Conservation (phyloP, 2,329 filamentous ascomycete species). For the Aspergillus clavatus region DNA sequence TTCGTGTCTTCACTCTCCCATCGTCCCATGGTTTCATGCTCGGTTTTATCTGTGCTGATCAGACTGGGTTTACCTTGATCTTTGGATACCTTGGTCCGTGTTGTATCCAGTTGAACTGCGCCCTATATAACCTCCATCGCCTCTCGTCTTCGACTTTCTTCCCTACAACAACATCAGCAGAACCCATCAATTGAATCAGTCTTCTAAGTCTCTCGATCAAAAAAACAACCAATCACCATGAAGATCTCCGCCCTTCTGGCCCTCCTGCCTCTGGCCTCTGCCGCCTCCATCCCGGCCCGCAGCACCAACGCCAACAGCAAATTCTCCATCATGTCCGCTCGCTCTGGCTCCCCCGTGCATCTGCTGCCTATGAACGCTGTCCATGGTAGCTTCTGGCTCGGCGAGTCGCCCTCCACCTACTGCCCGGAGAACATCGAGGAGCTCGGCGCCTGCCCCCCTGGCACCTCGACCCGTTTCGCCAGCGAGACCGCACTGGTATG, state of each 20-base stretch:
- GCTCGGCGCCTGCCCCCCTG: constrained; percentile 36
- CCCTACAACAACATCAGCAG: no score
- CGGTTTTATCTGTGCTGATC: no score
- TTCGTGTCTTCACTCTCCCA: no score
- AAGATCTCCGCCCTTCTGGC: constrained; percentile 1
- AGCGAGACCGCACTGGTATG: constrained; percentile 33
- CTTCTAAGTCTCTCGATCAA: neutral
- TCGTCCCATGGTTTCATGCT: no score
- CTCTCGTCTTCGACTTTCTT: no score
- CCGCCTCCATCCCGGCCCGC: neutral
- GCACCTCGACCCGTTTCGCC: constrained; percentile 44
- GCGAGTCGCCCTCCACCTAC: constrained; percentile 43
- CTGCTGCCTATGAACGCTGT: constrained; percentile 43
- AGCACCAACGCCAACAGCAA: constrained; percentile 6
- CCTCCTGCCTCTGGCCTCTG: neutral
- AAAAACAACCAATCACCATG: constrained; percentile 1
- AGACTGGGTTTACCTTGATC: no score
- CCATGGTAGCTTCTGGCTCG: constrained; percentile 47
- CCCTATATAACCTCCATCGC: no score
- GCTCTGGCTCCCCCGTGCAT: constrained; percentile 47
- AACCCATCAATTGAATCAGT: no score
- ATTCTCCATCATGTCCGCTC: constrained; percentile 42
- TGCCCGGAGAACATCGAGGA: constrained; percentile 41
- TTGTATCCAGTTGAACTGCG: no score
- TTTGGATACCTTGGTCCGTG: no score